Percentiles rank a stretch among this genome's conserved stretches.
Evolutionary conservation across 805 yeast genomes (phyloP).

Genomic region (Tetrapisispora taiwanensis): DNA sequence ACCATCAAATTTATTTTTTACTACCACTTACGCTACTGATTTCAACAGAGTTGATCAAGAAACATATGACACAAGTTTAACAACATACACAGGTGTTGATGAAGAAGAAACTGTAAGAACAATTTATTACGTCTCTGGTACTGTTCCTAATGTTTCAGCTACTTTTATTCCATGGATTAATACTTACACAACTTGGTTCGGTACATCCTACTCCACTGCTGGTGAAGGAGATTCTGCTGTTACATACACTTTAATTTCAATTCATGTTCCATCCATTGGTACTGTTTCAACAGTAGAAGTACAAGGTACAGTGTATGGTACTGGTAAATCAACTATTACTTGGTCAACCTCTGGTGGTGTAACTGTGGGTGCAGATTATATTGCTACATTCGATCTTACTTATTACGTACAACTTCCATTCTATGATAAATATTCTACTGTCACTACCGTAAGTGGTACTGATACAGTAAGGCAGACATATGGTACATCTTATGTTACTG

Average conservation of each 20-base stretch:
- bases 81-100: not conserved
- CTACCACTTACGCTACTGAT: not conserved
- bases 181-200: not conserved
- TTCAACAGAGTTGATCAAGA: not conserved
- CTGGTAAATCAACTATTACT: not conserved
- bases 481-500: not conserved
- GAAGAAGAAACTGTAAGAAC: not conserved
- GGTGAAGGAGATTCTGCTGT: not conserved
- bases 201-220: not conserved
- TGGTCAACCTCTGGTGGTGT: not conserved
- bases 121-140: constrained; percentile 1
- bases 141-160: constrained; percentile 1
- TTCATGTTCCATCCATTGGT: not conserved
- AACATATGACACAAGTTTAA: not conserved
- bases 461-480: not conserved
- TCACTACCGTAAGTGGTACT: not conserved
- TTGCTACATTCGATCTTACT: not conserved
- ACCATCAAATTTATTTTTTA: not conserved
- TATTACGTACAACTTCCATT: constrained; percentile 1
- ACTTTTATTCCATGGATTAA: not conserved
- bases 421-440: not conserved
- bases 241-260: not conserved
- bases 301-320: not conserved
- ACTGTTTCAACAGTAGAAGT: not conserved
- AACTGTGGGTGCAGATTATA: not conserved